A percentile compares a stretch with the other conserved stretches of the same genome.
Evolutionary conservation across 2,329 filamentous ascomycete genomes (phyloP).

Genomic region (Aaosphaeria arxii): DNA sequence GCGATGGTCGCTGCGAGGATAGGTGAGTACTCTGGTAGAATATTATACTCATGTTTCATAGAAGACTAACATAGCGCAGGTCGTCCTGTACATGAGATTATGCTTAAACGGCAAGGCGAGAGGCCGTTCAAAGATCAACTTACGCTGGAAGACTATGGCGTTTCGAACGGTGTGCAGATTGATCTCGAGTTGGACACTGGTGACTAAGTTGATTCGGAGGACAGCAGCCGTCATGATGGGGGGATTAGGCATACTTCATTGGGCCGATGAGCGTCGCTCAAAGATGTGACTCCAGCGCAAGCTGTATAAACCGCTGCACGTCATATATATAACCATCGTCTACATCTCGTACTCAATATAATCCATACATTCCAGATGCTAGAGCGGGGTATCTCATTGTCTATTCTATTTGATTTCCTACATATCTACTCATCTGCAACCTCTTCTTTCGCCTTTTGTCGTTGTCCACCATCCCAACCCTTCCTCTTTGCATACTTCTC

Average conservation of each 20-base stretch:
- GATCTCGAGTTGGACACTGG: conserved; percentile 44
- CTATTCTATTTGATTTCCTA: not conserved
- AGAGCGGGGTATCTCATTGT: not conserved
- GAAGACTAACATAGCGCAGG: conserved; percentile 29
- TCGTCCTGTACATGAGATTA: conserved; percentile 83
- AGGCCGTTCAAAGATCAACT: conserved; percentile 90
- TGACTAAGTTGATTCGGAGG: conserved; percentile 14
- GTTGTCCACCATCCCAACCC: conserved; percentile 33
- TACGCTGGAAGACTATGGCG: conserved; percentile 86
- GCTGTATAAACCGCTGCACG: no score
- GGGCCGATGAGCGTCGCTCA: no score
- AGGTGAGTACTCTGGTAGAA: conserved; percentile 30
- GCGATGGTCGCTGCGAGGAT: conserved; percentile 87
- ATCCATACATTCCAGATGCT: no score
- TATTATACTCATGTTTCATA: no score
- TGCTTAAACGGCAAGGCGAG: conserved; percentile 88
- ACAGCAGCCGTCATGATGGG: not conserved
- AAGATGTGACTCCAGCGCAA: no score
- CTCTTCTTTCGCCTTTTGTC: conserved; percentile 14
- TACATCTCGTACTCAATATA: no score
- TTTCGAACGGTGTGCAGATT: conserved; percentile 77
- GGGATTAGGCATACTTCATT: no score
- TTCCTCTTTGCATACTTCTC: conserved; percentile 55
- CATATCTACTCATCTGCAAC: conserved; percentile 19
- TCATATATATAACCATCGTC: no score